Conservation (phyloP, 495 filamentous ascomycete genomes). For the Hyaloscypha variabilis region DNA sequence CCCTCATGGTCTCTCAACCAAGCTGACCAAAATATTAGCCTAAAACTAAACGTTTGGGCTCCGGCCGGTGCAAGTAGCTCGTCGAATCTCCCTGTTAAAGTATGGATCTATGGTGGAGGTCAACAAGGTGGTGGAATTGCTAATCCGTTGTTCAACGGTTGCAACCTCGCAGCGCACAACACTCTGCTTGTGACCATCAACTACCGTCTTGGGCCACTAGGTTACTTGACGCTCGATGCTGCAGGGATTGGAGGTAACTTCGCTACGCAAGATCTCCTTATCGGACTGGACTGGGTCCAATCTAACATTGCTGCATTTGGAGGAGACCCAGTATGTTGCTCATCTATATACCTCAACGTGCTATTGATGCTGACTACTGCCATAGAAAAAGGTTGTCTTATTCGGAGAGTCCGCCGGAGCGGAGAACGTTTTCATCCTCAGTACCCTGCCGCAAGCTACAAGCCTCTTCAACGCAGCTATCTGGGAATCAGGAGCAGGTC, state of each 20-base stretch:
- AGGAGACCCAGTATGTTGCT: slow-evolving; percentile 32
- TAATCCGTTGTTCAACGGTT: slow-evolving; percentile 49
- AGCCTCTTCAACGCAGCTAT: slow-evolving; percentile 38
- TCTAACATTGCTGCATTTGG: slow-evolving; percentile 40
- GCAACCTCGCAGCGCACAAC: slow-evolving; percentile 38
- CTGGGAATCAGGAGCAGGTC: slow-evolving; percentile 40
- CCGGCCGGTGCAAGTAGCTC: slow-evolving; percentile 40
- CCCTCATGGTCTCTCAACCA: neutral
- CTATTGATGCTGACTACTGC: slow-evolving; percentile 14
- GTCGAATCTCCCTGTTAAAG: slow-evolving; percentile 54
- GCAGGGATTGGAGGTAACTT: slow-evolving; percentile 46
- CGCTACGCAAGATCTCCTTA: slow-evolving; percentile 51
- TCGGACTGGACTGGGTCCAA: slow-evolving; percentile 47
- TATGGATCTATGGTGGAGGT: slow-evolving; percentile 64
- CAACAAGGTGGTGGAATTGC: slow-evolving; percentile 49
- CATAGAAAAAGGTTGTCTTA: slow-evolving; percentile 38
- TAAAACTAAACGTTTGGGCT: slow-evolving; percentile 35
- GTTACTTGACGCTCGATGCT: slow-evolving; percentile 38
- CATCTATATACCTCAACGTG: slow-evolving; percentile 30
- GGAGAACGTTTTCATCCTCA: slow-evolving; percentile 34
- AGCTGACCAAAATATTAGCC: slow-evolving; percentile 27
- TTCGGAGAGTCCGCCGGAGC: slow-evolving; percentile 48
- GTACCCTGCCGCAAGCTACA: slow-evolving; percentile 39
- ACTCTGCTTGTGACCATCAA: slow-evolving; percentile 59
- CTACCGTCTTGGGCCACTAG: slow-evolving; percentile 37